Conservation (phyloP, 495 filamentous ascomycete species). For the Stereocaulon alpinum region DNA sequence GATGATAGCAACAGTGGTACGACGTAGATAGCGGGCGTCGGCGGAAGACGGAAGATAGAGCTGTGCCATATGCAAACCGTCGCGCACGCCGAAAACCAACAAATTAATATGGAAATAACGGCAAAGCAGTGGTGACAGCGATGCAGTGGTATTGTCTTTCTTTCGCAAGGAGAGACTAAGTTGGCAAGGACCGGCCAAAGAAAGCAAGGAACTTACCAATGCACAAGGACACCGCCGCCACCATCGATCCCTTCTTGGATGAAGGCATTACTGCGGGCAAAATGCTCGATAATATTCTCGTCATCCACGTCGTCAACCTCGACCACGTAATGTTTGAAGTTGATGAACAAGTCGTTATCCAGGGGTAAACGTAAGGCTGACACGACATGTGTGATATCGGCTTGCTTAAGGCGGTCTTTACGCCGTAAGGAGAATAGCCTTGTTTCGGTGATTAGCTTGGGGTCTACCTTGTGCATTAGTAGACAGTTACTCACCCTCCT, state of each 20-base stretch:
- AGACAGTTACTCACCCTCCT: slow-evolving; percentile 60
- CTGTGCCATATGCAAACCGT: not conserved
- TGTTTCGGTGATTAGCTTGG: slow-evolving; percentile 3
- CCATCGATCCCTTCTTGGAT: slow-evolving; percentile 65
- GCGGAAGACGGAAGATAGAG: not conserved
- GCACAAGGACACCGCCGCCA: slow-evolving; percentile 59
- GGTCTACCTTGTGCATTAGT: slow-evolving; percentile 3
- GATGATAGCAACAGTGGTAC: not conserved
- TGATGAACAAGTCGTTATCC: slow-evolving; percentile 41
- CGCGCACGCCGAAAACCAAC: slow-evolving; percentile 6
- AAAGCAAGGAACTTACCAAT: slow-evolving; percentile 47
- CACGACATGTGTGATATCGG: slow-evolving; percentile 83
- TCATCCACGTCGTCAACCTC: slow-evolving; percentile 82
- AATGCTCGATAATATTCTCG: slow-evolving; percentile 72
- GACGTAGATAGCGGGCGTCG: not conserved
- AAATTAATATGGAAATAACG: not conserved
- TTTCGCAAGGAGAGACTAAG: slow-evolving; percentile 5
- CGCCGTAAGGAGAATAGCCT: slow-evolving; percentile 65
- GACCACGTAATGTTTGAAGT: slow-evolving; percentile 62
- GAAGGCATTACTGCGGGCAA: slow-evolving; percentile 65
- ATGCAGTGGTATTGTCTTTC: not conserved
- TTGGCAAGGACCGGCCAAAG: not conserved
- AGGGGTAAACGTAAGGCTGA: slow-evolving; percentile 60
- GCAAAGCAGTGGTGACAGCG: not conserved
- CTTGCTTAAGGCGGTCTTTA: slow-evolving; percentile 51